These are phyloP conservation scores for Nakaseomyces nivariensis DNA, from an alignment of 1,139 yeast genomes.

Conservation along the genomic window DNA sequence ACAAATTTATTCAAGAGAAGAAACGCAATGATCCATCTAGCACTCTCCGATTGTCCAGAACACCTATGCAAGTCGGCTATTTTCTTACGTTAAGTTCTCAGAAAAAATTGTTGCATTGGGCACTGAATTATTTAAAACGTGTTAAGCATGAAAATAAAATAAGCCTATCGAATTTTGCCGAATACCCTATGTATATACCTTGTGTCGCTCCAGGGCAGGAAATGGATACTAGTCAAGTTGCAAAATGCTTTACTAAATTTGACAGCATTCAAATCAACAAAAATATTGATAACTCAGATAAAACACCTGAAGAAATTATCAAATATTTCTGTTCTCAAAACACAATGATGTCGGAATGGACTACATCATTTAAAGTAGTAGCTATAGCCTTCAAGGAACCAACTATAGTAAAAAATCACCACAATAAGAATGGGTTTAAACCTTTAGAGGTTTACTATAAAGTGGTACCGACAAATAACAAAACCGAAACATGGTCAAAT, in stretches of 20 bases:
- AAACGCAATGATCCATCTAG: background rate
- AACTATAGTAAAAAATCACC: background rate
- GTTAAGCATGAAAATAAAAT: constrained; percentile 4
- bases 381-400: background rate
- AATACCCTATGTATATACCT: constrained; percentile 18
- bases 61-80: constrained; percentile 13
- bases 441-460: constrained; percentile 7
- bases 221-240: background rate
- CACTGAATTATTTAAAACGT: constrained; percentile 6
- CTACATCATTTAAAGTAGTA: constrained; percentile 1
- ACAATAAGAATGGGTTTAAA: background rate
- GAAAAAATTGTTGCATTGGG: constrained; percentile 8
- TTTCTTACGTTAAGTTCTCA: constrained; percentile 14
- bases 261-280: constrained; percentile 12
- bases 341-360: background rate
- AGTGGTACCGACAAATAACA: constrained; percentile 7
- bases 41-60: constrained; percentile 5
- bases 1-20: background rate
- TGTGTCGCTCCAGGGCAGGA: constrained; percentile 8
- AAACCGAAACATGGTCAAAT: constrained; percentile 6
- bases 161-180: constrained; percentile 6
- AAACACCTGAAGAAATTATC: background rate
- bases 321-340: constrained; percentile 1
- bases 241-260: constrained; percentile 1
- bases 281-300: constrained; percentile 3